These are phyloP conservation scores for Solanum commersonii DNA, from an alignment of 257 asterid genomes.

Conservation along the genomic window DNA sequence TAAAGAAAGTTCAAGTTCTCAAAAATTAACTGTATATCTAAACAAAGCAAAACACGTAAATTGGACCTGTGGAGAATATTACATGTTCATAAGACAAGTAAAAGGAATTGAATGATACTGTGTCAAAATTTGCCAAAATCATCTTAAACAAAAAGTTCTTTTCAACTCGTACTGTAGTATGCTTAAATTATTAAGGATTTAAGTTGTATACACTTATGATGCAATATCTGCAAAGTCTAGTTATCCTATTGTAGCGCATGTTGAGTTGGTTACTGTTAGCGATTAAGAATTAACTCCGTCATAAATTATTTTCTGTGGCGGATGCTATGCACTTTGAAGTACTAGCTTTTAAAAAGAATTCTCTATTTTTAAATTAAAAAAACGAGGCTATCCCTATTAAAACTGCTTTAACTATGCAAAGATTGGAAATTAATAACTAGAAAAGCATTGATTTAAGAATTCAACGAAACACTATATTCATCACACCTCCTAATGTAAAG, in stretches of 20 bases:
- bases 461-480: too few relatives aligned
- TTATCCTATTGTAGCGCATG: neutral
- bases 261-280: neutral
- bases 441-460: too few relatives aligned
- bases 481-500: too few relatives aligned
- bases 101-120: neutral
- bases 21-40: neutral
- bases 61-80: neutral
- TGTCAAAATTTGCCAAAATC: neutral
- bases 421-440: too few relatives aligned
- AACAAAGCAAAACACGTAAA: neutral
- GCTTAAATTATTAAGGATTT: neutral
- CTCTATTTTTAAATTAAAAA: too few relatives aligned
- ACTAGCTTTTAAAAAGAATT: too few relatives aligned
- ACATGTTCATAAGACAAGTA: neutral
- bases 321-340: neutral
- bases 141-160: neutral
- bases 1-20: neutral
- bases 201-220: neutral
- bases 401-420: too few relatives aligned
- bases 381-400: too few relatives aligned
- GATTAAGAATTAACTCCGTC: neutral
- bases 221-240: neutral
- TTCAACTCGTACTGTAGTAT: neutral
- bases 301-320: neutral